Evolutionary conservation across 208 protist genomes (phyloP).

Genomic region (Trypanosoma lewisi): DNA sequence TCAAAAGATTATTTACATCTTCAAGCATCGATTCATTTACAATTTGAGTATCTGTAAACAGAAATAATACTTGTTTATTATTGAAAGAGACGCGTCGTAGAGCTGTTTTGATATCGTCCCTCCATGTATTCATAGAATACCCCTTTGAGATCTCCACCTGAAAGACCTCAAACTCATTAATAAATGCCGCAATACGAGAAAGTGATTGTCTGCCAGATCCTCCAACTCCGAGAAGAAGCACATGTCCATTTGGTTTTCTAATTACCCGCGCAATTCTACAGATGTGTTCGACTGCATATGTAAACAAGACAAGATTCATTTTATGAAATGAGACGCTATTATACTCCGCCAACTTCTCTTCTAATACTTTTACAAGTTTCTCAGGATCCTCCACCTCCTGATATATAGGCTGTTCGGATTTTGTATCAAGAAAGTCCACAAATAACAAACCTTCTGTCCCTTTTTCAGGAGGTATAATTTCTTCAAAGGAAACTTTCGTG

Average conservation of each 20-base stretch:
- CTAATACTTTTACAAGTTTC: constrained; percentile 74
- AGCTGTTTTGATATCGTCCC: constrained; percentile 95
- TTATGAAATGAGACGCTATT: constrained; percentile 85
- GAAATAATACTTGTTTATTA: constrained; percentile 96
- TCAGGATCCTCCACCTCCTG: constrained; percentile 87
- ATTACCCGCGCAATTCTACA: constrained; percentile 95
- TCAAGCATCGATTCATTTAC: constrained; percentile 97
- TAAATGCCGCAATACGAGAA: constrained; percentile 93
- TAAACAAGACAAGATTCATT: constrained; percentile 97
- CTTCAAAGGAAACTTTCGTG: constrained; percentile 73
- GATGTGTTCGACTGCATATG: constrained; percentile 96
- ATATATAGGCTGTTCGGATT: constrained; percentile 81
- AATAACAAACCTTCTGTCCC: constrained; percentile 81
- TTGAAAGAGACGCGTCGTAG: constrained; percentile 91
- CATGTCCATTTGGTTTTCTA: constrained; percentile 95
- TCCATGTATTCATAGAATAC: constrained; percentile 96
- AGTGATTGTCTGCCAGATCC: constrained; percentile 97
- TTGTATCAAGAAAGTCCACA: constrained; percentile 90
- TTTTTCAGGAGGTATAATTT: constrained; percentile 52
- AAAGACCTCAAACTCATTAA: constrained; percentile 94
- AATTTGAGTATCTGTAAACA: constrained; percentile 98
- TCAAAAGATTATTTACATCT: constrained; percentile 98
- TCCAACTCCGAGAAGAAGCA: constrained; percentile 97
- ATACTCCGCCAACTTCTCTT: constrained; percentile 93
- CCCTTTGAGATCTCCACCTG: constrained; percentile 96